Evolutionary conservation across 805 yeast genomes (phyloP).

Genomic region (Barnettozyma vustinii): DNA sequence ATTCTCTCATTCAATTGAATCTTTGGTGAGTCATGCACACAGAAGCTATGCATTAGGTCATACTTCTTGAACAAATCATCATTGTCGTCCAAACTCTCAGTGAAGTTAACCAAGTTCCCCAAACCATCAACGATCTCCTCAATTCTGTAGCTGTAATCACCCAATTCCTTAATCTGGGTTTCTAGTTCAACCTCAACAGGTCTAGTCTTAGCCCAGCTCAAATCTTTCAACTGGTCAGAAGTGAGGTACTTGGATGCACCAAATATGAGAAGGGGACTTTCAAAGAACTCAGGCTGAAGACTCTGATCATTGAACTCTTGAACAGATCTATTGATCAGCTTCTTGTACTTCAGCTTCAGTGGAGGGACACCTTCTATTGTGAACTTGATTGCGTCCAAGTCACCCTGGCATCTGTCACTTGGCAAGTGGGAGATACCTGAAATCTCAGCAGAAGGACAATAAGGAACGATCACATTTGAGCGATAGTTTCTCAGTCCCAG

Average conservation of each 20-base stretch:
- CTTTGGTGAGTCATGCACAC: slow-evolving; percentile 51
- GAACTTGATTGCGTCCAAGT: slow-evolving; percentile 45
- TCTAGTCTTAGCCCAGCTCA: slow-evolving; percentile 38
- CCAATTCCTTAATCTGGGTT: slow-evolving; percentile 37
- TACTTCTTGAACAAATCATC: slow-evolving; percentile 25
- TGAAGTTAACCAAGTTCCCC: slow-evolving; percentile 50
- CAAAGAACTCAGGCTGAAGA: slow-evolving; percentile 45
- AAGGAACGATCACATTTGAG: slow-evolving; percentile 59
- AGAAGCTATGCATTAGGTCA: slow-evolving; percentile 39
- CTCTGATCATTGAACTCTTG: slow-evolving; percentile 36
- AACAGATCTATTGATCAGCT: slow-evolving; percentile 34
- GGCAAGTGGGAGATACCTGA: slow-evolving; percentile 27
- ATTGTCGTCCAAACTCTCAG: slow-evolving; percentile 25
- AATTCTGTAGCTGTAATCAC: slow-evolving; percentile 51
- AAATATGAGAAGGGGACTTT: slow-evolving; percentile 42
- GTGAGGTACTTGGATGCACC: slow-evolving; percentile 25
- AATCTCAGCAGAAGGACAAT: slow-evolving; percentile 73
- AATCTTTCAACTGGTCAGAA: slow-evolving; percentile 31
- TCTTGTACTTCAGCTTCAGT: slow-evolving; percentile 50
- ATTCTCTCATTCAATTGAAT: slow-evolving; percentile 40
- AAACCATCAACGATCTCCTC: slow-evolving; percentile 60
- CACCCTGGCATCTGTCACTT: slow-evolving; percentile 59
- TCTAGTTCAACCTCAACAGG: slow-evolving; percentile 41
- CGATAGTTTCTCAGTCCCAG: slow-evolving; percentile 54
- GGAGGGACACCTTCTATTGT: slow-evolving; percentile 77